These are phyloP conservation scores for Fusarium oligoseptatum DNA, from an alignment of 2,329 filamentous ascomycete species.

Conservation along the genomic window DNA sequence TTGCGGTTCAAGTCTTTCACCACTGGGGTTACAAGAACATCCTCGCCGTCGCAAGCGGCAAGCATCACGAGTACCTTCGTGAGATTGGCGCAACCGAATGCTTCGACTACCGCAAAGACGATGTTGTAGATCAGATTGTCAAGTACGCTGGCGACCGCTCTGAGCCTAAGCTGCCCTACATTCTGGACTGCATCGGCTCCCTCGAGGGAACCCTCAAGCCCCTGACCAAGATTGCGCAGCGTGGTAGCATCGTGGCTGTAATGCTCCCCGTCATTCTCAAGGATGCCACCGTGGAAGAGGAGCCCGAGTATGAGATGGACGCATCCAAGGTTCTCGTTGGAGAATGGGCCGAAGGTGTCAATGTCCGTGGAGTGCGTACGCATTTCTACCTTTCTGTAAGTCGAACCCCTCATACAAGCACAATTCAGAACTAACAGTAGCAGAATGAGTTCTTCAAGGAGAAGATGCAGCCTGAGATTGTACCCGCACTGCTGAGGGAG, in stretches of 20 bases:
- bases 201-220: constrained; percentile 61
- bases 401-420: neutral
- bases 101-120: constrained; percentile 61
- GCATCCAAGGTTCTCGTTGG: constrained; percentile 53
- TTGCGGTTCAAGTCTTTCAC: constrained; percentile 62
- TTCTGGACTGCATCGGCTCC: constrained; percentile 70
- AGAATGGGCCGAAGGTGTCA: constrained; percentile 66
- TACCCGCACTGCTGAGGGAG: constrained; percentile 61
- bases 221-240: constrained; percentile 63
- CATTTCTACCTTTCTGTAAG: constrained; percentile 48
- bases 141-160: constrained; percentile 24
- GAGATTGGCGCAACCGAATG: constrained; percentile 59
- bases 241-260: constrained; percentile 66
- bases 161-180: constrained; percentile 54
- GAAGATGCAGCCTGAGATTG: constrained; percentile 66
- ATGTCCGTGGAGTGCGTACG: constrained; percentile 63
- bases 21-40: constrained; percentile 67
- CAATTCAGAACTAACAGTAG: constrained; percentile 5
- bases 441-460: constrained; percentile 69
- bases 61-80: constrained; percentile 59
- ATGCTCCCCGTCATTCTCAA: constrained; percentile 71
- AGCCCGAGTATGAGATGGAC: constrained; percentile 69
- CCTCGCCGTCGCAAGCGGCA: constrained; percentile 61
- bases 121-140: constrained; percentile 54
- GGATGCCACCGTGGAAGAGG: constrained; percentile 61